A percentile compares a stretch with the other conserved stretches of the same genome.
Conservation (phyloP, 371 early-diverging fungal genomes). For the Mortierella sp. region DNA sequence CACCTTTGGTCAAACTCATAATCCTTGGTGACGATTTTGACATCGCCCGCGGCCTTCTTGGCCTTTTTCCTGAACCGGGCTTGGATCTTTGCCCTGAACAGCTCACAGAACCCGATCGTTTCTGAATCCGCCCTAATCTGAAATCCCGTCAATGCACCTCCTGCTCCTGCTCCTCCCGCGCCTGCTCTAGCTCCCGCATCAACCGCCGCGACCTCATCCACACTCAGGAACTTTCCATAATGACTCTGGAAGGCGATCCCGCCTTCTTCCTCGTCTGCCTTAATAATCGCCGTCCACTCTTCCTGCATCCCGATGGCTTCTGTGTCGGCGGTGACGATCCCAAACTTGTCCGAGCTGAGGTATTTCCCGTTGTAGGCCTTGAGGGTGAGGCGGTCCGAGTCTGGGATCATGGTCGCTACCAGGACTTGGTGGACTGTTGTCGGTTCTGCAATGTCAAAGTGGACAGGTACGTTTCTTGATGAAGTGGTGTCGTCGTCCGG, state of each 20-base stretch:
- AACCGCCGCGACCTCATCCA: conserved; percentile 66
- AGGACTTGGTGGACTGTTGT: conserved; percentile 79
- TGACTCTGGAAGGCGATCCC: conserved; percentile 79
- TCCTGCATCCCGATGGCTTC: conserved; percentile 88
- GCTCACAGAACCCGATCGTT: conserved; percentile 79
- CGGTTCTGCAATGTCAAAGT: conserved; percentile 67
- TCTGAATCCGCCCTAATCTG: conserved; percentile 82
- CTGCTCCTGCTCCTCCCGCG: conserved; percentile 1
- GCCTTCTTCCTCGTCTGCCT: conserved; percentile 66
- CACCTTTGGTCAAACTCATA: conserved; percentile 67
- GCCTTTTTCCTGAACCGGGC: conserved; percentile 63
- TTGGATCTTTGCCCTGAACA: conserved; percentile 80
- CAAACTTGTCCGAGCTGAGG: conserved; percentile 86
- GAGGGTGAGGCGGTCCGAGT: conserved; percentile 68
- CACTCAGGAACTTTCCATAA: conserved; percentile 71
- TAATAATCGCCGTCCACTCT: conserved; percentile 80
- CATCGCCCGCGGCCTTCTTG: conserved; percentile 55
- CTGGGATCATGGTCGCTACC: conserved; percentile 71
- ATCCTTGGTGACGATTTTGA: conserved; percentile 56
- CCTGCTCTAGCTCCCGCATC: conserved; percentile 63
- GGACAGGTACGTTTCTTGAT: background rate
- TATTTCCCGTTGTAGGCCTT: conserved; percentile 80
- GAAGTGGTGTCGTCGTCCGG: conserved; percentile 19
- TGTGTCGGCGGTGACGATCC: conserved; percentile 75
- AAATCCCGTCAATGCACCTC: conserved; percentile 57